Conservation (phyloP, 495 filamentous ascomycete genomes). For the Penicillium chermesinum region DNA sequence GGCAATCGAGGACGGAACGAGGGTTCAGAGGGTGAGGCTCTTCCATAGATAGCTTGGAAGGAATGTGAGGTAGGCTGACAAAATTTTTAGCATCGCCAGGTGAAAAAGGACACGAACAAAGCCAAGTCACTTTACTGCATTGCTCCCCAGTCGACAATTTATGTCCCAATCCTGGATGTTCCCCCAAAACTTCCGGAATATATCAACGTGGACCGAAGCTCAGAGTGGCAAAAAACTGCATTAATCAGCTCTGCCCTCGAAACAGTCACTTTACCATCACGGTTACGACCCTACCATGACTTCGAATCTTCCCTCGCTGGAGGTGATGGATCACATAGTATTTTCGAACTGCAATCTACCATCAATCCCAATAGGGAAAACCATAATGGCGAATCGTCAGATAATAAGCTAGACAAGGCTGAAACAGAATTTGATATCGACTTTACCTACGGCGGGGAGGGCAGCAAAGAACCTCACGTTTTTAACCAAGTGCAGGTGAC, state of each 20-base stretch:
- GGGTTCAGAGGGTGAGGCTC: conserved; percentile 50
- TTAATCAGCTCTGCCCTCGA: conserved; percentile 76
- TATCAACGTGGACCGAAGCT: conserved; percentile 58
- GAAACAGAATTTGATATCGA: conserved; percentile 52
- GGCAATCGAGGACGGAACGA: conserved; percentile 65
- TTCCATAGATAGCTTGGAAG: background rate
- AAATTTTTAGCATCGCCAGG: conserved; percentile 29
- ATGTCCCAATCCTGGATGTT: conserved; percentile 69
- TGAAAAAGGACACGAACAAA: conserved; percentile 59
- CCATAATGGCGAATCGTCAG: conserved; percentile 10
- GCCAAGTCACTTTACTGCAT: conserved; percentile 63
- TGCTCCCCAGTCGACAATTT: conserved; percentile 66
- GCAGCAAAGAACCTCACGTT: conserved; percentile 44
- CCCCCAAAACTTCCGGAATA: conserved; percentile 52
- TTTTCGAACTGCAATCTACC: conserved; percentile 65
- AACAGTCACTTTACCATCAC: conserved; percentile 69
- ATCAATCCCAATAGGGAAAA: conserved; percentile 28
- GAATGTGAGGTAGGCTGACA: background rate
- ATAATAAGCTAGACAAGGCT: conserved; percentile 14
- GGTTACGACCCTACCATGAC: conserved; percentile 55
- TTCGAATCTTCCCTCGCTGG: conserved; percentile 69
- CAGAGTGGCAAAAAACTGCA: conserved; percentile 77
- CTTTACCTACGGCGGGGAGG: conserved; percentile 46
- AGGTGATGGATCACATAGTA: conserved; percentile 68
- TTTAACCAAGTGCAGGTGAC: conserved; percentile 56